A percentile compares a stretch with the other conserved stretches of the same genome.
Evolutionary conservation across 805 yeast species (phyloP).

Genomic region (Barnettozyma sp.): DNA sequence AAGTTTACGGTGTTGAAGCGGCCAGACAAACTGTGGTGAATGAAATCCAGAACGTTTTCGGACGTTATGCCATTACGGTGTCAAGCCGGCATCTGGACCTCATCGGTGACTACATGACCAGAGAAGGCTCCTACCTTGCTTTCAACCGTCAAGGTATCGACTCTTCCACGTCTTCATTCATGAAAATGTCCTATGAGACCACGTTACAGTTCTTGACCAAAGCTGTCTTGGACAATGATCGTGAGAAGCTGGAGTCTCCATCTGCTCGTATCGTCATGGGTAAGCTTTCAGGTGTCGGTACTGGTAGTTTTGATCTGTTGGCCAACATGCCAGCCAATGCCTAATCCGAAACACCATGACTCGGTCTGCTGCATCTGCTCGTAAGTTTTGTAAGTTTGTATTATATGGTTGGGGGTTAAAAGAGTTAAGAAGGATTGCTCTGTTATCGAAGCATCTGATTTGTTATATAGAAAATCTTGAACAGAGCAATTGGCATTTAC

Average conservation of each 20-base stretch:
- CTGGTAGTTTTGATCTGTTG: conserved; percentile 86
- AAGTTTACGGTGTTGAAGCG: conserved; percentile 96
- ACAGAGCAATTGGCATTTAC: no score
- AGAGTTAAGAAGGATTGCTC: no score
- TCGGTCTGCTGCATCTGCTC: not conserved
- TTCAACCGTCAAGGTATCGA: conserved; percentile 99
- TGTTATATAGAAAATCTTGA: no score
- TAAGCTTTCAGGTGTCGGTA: conserved; percentile 84
- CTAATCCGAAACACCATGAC: no score
- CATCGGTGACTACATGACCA: conserved; percentile 98
- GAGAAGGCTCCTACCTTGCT: conserved; percentile 95
- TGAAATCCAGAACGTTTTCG: conserved; percentile 93
- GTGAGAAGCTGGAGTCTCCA: conserved; percentile 84
- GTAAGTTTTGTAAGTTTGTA: not conserved
- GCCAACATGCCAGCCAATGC: conserved; percentile 31
- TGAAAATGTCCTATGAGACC: conserved; percentile 99
- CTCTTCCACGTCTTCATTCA: conserved; percentile 87
- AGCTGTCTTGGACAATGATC: conserved; percentile 88
- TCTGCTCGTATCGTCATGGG: conserved; percentile 93
- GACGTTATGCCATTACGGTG: conserved; percentile 91
- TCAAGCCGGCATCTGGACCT: conserved; percentile 91
- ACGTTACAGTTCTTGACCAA: conserved; percentile 95
- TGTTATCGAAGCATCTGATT: no score
- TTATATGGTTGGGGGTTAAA: not conserved
- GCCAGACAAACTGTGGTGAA: conserved; percentile 96